A percentile compares a stretch with the other conserved stretches of the same genome.
phyloP scores from a whole-genome alignment of 352 stramenopile species.

The Pythium utonaiense region DNA sequence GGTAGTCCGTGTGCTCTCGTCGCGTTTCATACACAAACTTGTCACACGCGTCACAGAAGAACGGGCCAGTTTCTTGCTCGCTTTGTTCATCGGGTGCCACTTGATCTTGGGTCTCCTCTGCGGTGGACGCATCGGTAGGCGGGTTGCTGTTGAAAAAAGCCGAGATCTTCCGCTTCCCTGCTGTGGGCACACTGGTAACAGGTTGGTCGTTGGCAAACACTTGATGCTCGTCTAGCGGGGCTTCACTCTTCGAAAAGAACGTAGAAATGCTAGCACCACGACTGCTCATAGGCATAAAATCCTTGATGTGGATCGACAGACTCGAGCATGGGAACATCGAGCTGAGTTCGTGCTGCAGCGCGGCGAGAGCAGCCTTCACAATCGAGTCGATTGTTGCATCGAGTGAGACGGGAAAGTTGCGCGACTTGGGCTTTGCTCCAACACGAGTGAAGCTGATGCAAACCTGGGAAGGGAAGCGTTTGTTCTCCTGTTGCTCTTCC shows the following conservation, averaged over 20 bases:
- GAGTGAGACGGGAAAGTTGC: slow-evolving; percentile 48
- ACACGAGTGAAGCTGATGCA: slow-evolving; percentile 48
- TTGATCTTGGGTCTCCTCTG: neutral
- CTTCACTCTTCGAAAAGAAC: slow-evolving; percentile 52
- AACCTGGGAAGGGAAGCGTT: slow-evolving; percentile 64
- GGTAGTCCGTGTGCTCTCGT: slow-evolving; percentile 22
- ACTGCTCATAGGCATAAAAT: slow-evolving; percentile 55
- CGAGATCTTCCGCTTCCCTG: slow-evolving; percentile 53
- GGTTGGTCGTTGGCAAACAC: slow-evolving; percentile 6
- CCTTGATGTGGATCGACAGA: slow-evolving; percentile 62
- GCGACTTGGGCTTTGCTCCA: slow-evolving; percentile 47
- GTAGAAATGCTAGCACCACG: slow-evolving; percentile 54
- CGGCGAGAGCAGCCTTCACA: slow-evolving; percentile 41
- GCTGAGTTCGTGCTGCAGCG: slow-evolving; percentile 47
- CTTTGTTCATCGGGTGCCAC: neutral
- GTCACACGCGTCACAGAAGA: slow-evolving; percentile 24
- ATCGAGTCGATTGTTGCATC: slow-evolving; percentile 60
- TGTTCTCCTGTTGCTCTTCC: slow-evolving; percentile 74
- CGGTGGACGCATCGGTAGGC: neutral
- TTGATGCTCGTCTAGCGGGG: neutral
- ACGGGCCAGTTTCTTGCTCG: slow-evolving; percentile 1
- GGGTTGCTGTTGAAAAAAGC: slow-evolving; percentile 37
- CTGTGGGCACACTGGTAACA: neutral
- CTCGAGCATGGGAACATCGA: slow-evolving; percentile 54
- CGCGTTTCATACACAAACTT: slow-evolving; percentile 27